A percentile compares a stretch with the other conserved stretches of the same genome.
phyloP scores from a whole-genome alignment of 2,329 filamentous ascomycete genomes.

The Fusarium phyllophilum region DNA sequence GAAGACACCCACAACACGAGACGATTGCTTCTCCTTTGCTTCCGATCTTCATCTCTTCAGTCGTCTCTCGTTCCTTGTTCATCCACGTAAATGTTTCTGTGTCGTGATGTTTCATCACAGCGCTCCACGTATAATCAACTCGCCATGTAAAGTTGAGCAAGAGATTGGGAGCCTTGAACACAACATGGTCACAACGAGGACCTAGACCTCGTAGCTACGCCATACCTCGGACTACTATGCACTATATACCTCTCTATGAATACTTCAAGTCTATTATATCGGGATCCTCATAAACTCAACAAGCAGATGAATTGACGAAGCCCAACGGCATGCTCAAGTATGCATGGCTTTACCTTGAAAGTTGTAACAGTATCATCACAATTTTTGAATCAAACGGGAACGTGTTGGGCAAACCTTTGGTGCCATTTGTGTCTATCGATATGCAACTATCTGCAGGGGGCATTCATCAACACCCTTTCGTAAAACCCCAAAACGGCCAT shows the following conservation, averaged over 20 bases:
- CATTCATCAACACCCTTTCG: constrained; percentile 31
- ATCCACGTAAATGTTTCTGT: constrained; percentile 30
- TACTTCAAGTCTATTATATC: neutral
- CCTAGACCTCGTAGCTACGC: no score
- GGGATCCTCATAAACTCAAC: neutral
- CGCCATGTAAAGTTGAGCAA: constrained; percentile 61
- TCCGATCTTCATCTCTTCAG: neutral
- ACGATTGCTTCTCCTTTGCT: constrained; percentile 42
- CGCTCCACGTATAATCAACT: constrained; percentile 57
- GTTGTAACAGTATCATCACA: neutral
- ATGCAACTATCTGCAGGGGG: constrained; percentile 24
- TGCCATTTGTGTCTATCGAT: constrained; percentile 40
- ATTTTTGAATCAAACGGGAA: neutral
- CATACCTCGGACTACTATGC: neutral
- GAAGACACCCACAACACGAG: constrained; percentile 60
- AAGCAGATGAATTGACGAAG: neutral
- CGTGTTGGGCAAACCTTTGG: constrained; percentile 5
- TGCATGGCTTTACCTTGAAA: neutral
- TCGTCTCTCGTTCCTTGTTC: constrained; percentile 15
- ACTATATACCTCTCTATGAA: neutral
- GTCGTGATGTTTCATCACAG: constrained; percentile 50
- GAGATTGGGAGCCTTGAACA: constrained; percentile 50
- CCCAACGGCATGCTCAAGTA: neutral
- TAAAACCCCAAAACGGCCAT: constrained; percentile 35
- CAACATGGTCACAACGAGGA: neutral